These are phyloP conservation scores for Cladosporium oxysporum DNA, from an alignment of 2,329 filamentous ascomycete genomes.

Conservation along the genomic window DNA sequence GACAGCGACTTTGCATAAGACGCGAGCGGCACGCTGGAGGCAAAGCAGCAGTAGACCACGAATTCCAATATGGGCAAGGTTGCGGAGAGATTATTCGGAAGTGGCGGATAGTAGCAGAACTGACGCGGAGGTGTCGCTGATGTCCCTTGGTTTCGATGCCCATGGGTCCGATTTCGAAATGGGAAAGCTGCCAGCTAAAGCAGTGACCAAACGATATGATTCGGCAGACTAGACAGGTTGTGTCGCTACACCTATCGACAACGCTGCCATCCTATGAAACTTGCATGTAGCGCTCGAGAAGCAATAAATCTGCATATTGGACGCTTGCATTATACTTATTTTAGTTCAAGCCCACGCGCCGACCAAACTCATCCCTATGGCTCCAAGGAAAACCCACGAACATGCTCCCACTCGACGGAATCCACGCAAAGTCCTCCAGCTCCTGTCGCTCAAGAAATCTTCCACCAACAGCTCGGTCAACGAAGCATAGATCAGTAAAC, in stretches of 20 bases:
- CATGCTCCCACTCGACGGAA: constrained; percentile 60
- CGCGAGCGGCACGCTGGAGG: background rate
- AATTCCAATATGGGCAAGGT: background rate
- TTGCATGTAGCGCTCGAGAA: background rate
- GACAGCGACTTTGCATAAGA: background rate
- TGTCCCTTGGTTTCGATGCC: background rate
- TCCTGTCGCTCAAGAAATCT: constrained; percentile 60
- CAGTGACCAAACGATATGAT: background rate
- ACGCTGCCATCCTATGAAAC: background rate
- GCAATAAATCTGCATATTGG: background rate
- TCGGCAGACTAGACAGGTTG: background rate
- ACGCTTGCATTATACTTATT: background rate
- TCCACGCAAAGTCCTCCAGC: constrained; percentile 59
- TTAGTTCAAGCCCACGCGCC: constrained; percentile 61
- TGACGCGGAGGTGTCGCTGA: constrained; percentile 3
- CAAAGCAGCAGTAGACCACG: background rate
- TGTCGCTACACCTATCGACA: background rate
- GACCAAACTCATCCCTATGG: constrained; percentile 63
- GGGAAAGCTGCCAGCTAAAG: constrained; percentile 3
- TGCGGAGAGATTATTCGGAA: background rate
- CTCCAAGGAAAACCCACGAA: constrained; percentile 58
- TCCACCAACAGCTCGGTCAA: constrained; percentile 49
- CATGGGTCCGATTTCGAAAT: background rate
- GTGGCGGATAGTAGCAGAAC: background rate
- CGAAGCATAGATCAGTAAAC: constrained; percentile 48